phyloP scores from a whole-genome alignment of 371 early-diverging fungal genomes.

The Mortierella sp. region DNA sequence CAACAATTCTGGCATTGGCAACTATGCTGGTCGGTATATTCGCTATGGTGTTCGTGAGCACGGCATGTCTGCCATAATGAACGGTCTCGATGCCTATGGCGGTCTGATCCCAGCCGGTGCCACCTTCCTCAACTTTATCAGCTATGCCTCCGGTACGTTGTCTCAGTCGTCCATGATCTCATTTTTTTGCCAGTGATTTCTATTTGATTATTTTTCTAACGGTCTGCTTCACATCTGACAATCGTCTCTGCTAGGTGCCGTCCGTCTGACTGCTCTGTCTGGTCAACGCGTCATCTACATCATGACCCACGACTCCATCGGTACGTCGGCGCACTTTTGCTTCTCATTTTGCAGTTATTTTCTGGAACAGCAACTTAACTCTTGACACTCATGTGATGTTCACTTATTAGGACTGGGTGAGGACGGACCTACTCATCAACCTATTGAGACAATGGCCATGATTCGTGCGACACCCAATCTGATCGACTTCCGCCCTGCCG shows the following conservation, averaged over 20 bases:
- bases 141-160: conserved; percentile 34
- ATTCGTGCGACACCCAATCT: conserved; percentile 97
- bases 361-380: background rate
- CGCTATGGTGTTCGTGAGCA: conserved; percentile 99
- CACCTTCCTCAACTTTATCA: conserved; percentile 96
- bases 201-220: background rate
- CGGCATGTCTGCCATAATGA: conserved; percentile 97
- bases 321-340: conserved; percentile 54
- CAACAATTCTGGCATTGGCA: conserved; percentile 77
- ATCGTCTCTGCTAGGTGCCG: conserved; percentile 71
- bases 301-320: conserved; percentile 99
- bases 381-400: background rate
- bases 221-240: conserved; percentile 55
- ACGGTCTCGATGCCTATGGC: conserved; percentile 96
- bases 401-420: conserved; percentile 73
- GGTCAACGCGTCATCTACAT: conserved; percentile 94
- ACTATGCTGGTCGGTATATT: conserved; percentile 92
- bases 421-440: conserved; percentile 99
- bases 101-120: conserved; percentile 93
- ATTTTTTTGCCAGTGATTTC: background rate
- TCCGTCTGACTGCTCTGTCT: conserved; percentile 94
- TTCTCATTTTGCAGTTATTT: background rate
- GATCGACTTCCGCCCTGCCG: conserved; percentile 93
- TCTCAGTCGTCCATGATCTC: background rate
- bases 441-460: conserved; percentile 97